A percentile compares a stretch with the other conserved stretches of the same genome.
These are phyloP conservation scores for Sporisorium reilianum DNA, from an alignment of 1,284 basidiomycete genomes.

Conservation along the genomic window DNA sequence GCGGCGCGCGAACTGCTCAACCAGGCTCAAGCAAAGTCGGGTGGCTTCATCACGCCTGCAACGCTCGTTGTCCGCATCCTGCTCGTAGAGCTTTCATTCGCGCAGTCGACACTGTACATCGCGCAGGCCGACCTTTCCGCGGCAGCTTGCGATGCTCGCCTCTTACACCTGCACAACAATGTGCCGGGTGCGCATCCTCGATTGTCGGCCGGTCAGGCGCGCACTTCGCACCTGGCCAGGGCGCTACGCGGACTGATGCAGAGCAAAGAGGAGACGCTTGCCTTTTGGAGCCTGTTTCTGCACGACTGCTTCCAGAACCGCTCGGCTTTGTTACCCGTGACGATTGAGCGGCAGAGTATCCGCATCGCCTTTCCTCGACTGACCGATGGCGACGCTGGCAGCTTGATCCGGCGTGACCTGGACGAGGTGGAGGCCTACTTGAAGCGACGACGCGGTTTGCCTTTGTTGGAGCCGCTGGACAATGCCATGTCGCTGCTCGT, in stretches of 20 bases:
- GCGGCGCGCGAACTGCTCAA: conserved; percentile 16
- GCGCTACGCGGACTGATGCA: conserved; percentile 32
- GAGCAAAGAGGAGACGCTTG: conserved; percentile 16
- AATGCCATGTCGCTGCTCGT: conserved; percentile 25
- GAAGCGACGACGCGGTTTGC: conserved; percentile 17
- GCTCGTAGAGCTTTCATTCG: conserved; percentile 18
- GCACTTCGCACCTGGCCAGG: conserved; percentile 18
- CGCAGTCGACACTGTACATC: not conserved
- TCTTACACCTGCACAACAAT: conserved; percentile 19
- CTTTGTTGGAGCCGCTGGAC: conserved; percentile 14
- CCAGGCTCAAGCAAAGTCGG: conserved; percentile 8
- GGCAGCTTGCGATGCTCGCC: conserved; percentile 24
- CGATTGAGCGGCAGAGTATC: conserved; percentile 26
- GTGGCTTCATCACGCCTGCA: conserved; percentile 7
- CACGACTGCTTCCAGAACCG: conserved; percentile 39
- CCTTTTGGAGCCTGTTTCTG: conserved; percentile 34
- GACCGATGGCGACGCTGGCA: not conserved
- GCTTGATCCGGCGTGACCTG: not conserved
- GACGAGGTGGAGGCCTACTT: conserved; percentile 17
- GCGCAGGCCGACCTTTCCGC: conserved; percentile 18
- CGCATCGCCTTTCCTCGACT: conserved; percentile 19
- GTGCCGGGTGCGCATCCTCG: conserved; percentile 11
- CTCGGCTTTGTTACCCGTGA: conserved; percentile 12
- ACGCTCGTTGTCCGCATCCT: conserved; percentile 18
- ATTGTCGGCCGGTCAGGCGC: conserved; percentile 8